These are phyloP conservation scores for Citrus cavaleriei DNA, from an alignment of 345 rosid species.

Conservation along the genomic window DNA sequence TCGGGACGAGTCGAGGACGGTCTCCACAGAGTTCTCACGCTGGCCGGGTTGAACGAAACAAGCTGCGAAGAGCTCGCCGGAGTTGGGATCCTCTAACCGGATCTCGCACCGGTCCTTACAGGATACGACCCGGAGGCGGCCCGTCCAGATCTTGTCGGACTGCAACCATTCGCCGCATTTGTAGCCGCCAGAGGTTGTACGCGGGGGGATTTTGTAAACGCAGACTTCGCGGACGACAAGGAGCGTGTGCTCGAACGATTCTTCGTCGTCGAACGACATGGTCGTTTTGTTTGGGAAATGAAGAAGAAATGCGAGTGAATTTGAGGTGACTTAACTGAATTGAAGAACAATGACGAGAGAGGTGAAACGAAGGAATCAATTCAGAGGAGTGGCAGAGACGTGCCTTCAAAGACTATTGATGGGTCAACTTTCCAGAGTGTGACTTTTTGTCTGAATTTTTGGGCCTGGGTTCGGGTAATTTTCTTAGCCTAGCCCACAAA, in stretches of 20 bases:
- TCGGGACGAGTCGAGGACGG: conserved; percentile 95
- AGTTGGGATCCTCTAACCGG: conserved; percentile 88
- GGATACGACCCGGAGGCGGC: conserved; percentile 93
- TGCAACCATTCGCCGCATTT: conserved; percentile 99
- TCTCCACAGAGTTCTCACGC: conserved; percentile 86
- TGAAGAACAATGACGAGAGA: not conserved
- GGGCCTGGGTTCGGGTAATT: not conserved
- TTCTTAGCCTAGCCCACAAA: not conserved
- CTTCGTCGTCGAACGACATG: conserved; percentile 92
- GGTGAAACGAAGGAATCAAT: conserved; percentile 5
- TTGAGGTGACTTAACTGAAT: not conserved
- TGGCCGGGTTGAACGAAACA: conserved; percentile 84
- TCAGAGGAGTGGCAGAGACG: conserved; percentile 20
- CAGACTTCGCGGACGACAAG: conserved; percentile 93
- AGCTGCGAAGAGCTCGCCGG: conserved; percentile 91
- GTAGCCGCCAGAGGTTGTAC: conserved; percentile 92
- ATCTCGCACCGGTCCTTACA: conserved; percentile 97
- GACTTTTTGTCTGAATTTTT: not conserved
- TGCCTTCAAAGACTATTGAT: conserved; percentile 25
- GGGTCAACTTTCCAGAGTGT: conserved; percentile 16
- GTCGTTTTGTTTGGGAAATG: not conserved
- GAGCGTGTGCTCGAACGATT: conserved; percentile 85
- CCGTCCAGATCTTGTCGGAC: conserved; percentile 99
- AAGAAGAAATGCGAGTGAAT: not conserved
- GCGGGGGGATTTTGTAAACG: conserved; percentile 92